Evolutionary conservation across 495 filamentous ascomycete genomes (phyloP), one percentile per base, ranked within the genome.

Genomic region (Neurospora africana): DNA sequence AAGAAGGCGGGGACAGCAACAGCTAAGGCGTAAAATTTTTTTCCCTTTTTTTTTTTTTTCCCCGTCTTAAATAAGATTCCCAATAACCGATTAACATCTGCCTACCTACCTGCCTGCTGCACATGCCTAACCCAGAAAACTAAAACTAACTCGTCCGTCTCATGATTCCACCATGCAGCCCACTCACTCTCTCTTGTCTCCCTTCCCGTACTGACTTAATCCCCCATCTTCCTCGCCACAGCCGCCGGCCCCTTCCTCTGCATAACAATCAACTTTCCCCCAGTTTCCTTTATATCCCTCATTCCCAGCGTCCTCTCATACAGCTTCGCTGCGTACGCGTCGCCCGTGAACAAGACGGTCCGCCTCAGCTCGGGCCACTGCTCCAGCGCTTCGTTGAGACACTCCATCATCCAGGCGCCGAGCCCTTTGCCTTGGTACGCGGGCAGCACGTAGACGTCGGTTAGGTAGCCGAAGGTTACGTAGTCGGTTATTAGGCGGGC

Each of bases 391-490:
- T 92, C 88, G 44, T 86, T 81, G 11, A 89, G 76, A 74, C 88
- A 89, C 23, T 77, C 73, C 74, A 91, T 85, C 71, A 92, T 75
- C 89, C 89, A 93, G 11, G 78, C 81, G 0, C 87, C 90, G 0
- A 93, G 81, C 0, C 90, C 90, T n/a, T 83, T 79, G 0, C 86
- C 84, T 70, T 90, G 87, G 68, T 88, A 82, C 69, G 86, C 82
- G 0, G 82, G 76, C 0, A 88, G 71, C 7, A 92, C 80, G 73
- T 88, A 93, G 30, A 93, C 87, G 71, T 92, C 91, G 11, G 90
- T 90, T 30, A 92, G 80, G 75, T 91, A 92, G n/a, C 84, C 89
- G 73, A 90, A 86, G 0, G 89, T 89, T 13, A 87, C 83, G 73
- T 86, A 78, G 74, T 92, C 91, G 0, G 90, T 93, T 33, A 92